phyloP scores from a whole-genome alignment of 352 stramenopile genomes.

The Phytophthora boehmeriae region DNA sequence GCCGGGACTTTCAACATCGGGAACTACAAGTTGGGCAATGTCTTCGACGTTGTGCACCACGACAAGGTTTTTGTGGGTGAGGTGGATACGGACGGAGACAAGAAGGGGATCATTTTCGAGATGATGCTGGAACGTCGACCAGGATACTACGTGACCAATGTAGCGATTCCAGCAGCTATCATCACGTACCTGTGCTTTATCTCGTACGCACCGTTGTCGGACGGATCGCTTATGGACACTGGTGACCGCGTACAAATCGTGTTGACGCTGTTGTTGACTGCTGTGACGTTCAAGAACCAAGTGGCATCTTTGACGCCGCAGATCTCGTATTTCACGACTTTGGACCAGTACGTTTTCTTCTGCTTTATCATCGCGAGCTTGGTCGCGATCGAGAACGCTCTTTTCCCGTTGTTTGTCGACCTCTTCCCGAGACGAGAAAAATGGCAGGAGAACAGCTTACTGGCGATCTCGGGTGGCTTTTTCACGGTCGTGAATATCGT shows the following conservation, averaged over 20 bases:
- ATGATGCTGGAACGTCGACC: slow-evolving; percentile 61
- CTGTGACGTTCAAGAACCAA: slow-evolving; percentile 70
- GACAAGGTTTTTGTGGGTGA: slow-evolving; percentile 59
- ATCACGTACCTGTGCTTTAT: slow-evolving; percentile 69
- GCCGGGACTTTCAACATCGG: slow-evolving; percentile 49
- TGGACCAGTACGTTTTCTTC: slow-evolving; percentile 71
- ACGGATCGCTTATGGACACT: slow-evolving; percentile 46
- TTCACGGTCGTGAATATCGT: slow-evolving; percentile 53
- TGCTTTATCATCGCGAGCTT: slow-evolving; percentile 62
- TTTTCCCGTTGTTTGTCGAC: slow-evolving; percentile 46
- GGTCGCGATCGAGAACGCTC: slow-evolving; percentile 61
- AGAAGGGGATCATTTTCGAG: slow-evolving; percentile 57
- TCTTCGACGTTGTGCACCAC: slow-evolving; percentile 56
- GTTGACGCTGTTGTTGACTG: slow-evolving; percentile 62
- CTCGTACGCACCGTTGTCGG: slow-evolving; percentile 43
- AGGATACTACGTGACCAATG: slow-evolving; percentile 65
- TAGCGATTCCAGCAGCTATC: slow-evolving; percentile 46
- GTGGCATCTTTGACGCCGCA: slow-evolving; percentile 55
- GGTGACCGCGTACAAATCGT: slow-evolving; percentile 62
- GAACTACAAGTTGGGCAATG: slow-evolving; percentile 63
- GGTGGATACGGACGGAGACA: slow-evolving; percentile 36
- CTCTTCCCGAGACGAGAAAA: slow-evolving; percentile 18
- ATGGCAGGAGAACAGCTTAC: slow-evolving; percentile 38
- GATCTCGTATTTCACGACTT: slow-evolving; percentile 67
- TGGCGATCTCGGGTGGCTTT: slow-evolving; percentile 39